Base-by-base conservation (phyloP, 2,329 filamentous ascomycete genomes). In the Aquanectria penicillioides region DNA sequence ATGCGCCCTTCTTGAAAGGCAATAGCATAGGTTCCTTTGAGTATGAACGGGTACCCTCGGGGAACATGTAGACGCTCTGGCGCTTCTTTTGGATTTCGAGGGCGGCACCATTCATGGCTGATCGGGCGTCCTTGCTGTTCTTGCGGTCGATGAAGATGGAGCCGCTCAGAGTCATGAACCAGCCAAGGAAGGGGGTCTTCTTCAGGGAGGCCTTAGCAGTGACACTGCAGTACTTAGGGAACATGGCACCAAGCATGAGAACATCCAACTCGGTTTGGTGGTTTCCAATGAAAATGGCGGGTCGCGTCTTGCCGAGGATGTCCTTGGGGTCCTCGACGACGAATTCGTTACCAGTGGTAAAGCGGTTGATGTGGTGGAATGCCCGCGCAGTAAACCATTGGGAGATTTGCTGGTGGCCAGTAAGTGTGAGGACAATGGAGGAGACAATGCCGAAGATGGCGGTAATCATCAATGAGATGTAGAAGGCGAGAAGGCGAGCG, bases 1-100 rank as follows among this genome's bases (percentile, higher is more conserved):
- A 99, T 41, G 94, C 95, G 59, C 95, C 95, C 82, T 99, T 99
- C 81, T 99, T 99, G 84, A 98, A 99, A n/a, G 93, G 92, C 52
- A 98, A 81, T 69, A 99, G 79, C 58, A 84, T 86, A 2, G 95
- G 91, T 52, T 94, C 89, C 69, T 90, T 87, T 56, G 91, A 85
- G 79, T 98, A 97, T 74, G 92, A 96, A 66, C 95, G 86, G 2
- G 95, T 99, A 47, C 95, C 95, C 80, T 99, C 95, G 58, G 91
- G 90, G 77, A 94, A 94, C 79, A 94, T 93, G 80, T 88, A 94
- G 68, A 94, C 91, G 76, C 85, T 91, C 81, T 94, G 91, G 63
- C 80, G 83, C 70, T 89, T 83, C 49, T 78, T 78, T 69, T 83
- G 86, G 80, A 99, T 99, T 75, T 94, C 89, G 40, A 85, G 78